Conservation (phyloP, 495 filamentous ascomycete genomes). For the Tetracladium marchalianum region DNA sequence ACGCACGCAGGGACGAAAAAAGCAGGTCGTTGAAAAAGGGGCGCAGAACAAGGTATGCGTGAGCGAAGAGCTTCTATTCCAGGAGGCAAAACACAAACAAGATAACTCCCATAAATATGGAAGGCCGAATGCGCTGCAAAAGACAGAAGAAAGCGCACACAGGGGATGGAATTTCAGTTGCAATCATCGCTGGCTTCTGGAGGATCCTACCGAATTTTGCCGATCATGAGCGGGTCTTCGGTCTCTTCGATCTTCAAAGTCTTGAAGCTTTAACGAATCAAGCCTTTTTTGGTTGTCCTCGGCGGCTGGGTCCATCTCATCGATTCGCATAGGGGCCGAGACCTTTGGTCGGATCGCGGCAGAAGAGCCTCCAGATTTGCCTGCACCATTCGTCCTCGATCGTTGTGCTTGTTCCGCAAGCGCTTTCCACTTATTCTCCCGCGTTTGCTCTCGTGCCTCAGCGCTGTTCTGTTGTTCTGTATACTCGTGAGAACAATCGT, state of each 20-base stretch:
- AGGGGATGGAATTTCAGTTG: conserved; percentile 12
- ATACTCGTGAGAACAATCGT: conserved; percentile 96
- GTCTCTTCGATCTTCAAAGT: conserved; percentile 19
- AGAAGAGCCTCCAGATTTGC: conserved; percentile 19
- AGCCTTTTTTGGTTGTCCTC: conserved; percentile 78
- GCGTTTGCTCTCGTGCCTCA: conserved; percentile 61
- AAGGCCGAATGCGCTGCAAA: conserved; percentile 8
- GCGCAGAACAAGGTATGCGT: conserved; percentile 10
- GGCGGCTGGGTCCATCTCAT: conserved; percentile 44
- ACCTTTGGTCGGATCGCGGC: conserved; percentile 30
- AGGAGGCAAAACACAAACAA: conserved; percentile 3
- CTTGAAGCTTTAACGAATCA: conserved; percentile 71
- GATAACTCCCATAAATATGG: conserved; percentile 10
- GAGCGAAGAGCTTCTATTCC: conserved; percentile 15
- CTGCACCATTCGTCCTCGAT: conserved; percentile 31
- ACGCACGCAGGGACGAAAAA: conserved; percentile 11
- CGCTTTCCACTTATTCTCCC: conserved; percentile 79
- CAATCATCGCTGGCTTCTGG: conserved; percentile 25
- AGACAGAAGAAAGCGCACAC: conserved; percentile 14
- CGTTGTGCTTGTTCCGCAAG: conserved; percentile 70
- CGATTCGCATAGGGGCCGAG: conserved; percentile 47
- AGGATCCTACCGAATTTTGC: conserved; percentile 24
- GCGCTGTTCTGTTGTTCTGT: conserved; percentile 92
- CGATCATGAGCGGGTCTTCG: conserved; percentile 36
- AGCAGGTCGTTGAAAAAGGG: background rate